A percentile compares a stretch with the other conserved stretches of the same genome.
Evolutionary conservation across 208 protist genomes (phyloP).

Genomic region (Leishmania aethiopica): DNA sequence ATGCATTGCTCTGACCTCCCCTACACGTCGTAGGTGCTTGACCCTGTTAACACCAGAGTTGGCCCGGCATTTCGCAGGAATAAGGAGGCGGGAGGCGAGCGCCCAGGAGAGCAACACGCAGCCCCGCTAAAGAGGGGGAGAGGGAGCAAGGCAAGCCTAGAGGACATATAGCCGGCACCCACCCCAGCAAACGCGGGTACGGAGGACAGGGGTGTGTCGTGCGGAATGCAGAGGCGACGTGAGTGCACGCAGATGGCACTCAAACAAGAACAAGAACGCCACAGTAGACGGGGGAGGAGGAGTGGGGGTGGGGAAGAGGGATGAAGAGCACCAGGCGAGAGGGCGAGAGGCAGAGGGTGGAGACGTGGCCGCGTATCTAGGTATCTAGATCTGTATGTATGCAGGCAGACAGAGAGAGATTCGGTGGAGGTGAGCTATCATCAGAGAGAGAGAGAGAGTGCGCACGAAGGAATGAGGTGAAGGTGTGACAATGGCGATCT

Average conservation of each 20-base stretch:
- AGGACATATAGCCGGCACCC: too few relatives aligned
- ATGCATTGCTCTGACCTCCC: background rate
- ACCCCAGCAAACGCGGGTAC: too few relatives aligned
- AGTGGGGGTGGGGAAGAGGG: background rate
- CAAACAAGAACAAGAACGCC: background rate
- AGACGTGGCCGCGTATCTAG: background rate
- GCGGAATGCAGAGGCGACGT: background rate
- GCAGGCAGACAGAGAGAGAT: background rate
- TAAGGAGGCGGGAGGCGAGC: too few relatives aligned
- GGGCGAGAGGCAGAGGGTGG: slow-evolving; percentile 9
- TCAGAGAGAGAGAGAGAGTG: background rate
- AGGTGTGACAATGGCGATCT: background rate
- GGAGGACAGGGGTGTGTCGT: background rate
- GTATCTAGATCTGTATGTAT: background rate
- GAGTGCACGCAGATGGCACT: background rate
- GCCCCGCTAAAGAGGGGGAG: too few relatives aligned
- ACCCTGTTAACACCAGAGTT: background rate
- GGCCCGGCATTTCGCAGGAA: background rate
- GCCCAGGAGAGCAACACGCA: too few relatives aligned
- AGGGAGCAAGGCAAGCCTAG: too few relatives aligned
- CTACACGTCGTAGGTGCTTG: background rate
- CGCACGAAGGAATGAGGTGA: background rate
- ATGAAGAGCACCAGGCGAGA: too few relatives aligned
- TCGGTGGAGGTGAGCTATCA: background rate
- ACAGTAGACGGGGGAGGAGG: background rate